A percentile compares a stretch with the other conserved stretches of the same genome.
phyloP scores from a whole-genome alignment of 768 basidiomycete species.

The Suillus plorans region DNA sequence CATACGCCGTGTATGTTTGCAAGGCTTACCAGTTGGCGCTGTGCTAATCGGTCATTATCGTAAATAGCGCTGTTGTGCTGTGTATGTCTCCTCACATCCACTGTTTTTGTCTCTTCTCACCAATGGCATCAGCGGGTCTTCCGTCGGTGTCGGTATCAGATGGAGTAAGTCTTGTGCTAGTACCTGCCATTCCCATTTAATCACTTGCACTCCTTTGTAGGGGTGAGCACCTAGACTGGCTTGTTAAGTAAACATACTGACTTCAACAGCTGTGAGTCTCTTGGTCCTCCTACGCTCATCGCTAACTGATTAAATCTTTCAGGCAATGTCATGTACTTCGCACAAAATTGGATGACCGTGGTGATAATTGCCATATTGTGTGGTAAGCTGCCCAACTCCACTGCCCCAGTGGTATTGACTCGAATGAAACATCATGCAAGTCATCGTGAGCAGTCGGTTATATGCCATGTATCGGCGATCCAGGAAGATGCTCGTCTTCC shows the following conservation, averaged over 20 bases:
- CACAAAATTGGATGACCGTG: neutral
- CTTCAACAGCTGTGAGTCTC: neutral
- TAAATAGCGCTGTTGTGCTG: neutral
- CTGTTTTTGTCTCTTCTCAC: neutral
- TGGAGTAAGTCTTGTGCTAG: neutral
- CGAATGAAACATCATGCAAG: neutral
- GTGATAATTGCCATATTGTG: neutral
- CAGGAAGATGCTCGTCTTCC: neutral
- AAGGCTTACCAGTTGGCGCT: neutral
- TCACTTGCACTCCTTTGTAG: neutral
- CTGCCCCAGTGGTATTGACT: neutral
- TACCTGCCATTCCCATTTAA: no score
- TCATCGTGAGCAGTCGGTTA: neutral
- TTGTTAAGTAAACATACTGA: neutral
- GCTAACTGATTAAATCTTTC: neutral
- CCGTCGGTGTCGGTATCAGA: neutral
- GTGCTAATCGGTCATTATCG: neutral
- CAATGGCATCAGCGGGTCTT: neutral
- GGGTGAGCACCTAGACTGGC: neutral
- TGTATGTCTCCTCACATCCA: neutral
- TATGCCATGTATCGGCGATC: conserved; percentile 1
- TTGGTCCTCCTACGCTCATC: neutral
- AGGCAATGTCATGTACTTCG: neutral
- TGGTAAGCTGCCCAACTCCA: neutral
- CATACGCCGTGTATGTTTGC: neutral